These are phyloP conservation scores for Chondrus crispus DNA, from an alignment of 23 red algal genomes.

Conservation along the genomic window DNA sequence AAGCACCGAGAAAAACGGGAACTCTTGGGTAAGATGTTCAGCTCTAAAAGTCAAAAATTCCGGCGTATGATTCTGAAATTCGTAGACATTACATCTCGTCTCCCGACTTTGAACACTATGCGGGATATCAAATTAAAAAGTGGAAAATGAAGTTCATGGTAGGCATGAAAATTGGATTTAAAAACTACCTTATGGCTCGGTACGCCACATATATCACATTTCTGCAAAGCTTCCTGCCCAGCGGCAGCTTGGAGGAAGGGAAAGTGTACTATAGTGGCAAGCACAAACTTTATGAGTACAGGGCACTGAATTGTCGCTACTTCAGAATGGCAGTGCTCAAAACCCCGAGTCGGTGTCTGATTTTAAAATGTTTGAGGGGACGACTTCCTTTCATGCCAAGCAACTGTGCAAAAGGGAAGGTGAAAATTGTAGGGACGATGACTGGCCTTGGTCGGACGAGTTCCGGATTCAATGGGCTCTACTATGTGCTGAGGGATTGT, in stretches of 20 bases:
- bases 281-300: not conserved
- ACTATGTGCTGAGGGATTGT: not conserved
- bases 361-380: slow-evolving; percentile 11
- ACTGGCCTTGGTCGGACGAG: not conserved
- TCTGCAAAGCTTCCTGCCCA: not conserved
- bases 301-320: not conserved
- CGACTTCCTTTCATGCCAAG: not conserved
- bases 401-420: not conserved
- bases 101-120: not conserved
- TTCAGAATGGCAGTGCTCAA: not conserved
- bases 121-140: not conserved
- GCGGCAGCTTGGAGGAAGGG: not conserved
- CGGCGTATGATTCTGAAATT: not conserved
- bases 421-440: not conserved
- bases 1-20: not conserved
- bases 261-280: not conserved
- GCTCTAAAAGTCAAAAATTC: not conserved
- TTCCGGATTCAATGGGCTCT: not conserved
- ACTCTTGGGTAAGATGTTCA: not conserved
- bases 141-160: not conserved
- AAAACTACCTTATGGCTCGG: not conserved
- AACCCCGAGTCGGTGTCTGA: not conserved
- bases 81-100: not conserved
- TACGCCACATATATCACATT: not conserved
- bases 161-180: not conserved